phyloP scores from a whole-genome alignment of 1,284 basidiomycete species.

The Anthracocystis panici-leucophaei region DNA sequence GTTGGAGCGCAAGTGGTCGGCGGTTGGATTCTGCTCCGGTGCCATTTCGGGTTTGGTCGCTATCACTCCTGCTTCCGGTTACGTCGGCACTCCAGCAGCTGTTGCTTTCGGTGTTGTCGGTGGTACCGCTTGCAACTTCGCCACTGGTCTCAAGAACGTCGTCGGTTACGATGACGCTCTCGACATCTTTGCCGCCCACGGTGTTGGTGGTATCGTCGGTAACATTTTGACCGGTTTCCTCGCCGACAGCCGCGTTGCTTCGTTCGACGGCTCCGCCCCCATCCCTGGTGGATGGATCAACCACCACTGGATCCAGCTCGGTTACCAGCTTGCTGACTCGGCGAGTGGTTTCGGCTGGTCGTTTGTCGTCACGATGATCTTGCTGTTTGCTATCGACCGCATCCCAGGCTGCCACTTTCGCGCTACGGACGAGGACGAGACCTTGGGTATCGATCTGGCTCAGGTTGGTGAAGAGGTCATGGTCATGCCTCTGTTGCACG shows the following conservation, averaged over 20 bases:
- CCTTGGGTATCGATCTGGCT: slow-evolving; percentile 90
- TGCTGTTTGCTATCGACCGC: slow-evolving; percentile 91
- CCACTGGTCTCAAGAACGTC: slow-evolving; percentile 86
- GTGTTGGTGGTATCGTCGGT: slow-evolving; percentile 87
- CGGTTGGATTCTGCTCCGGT: slow-evolving; percentile 94
- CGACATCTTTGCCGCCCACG: slow-evolving; percentile 87
- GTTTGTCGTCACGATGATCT: slow-evolving; percentile 73
- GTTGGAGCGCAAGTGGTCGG: slow-evolving; percentile 71
- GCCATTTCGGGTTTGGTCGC: slow-evolving; percentile 89
- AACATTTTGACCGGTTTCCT: slow-evolving; percentile 88
- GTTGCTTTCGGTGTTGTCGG: slow-evolving; percentile 77
- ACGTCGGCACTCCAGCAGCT: slow-evolving; percentile 64
- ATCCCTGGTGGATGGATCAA: slow-evolving; percentile 88
- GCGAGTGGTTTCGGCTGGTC: slow-evolving; percentile 63
- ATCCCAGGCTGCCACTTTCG: slow-evolving; percentile 87
- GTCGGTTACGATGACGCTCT: slow-evolving; percentile 71
- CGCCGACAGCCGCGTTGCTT: slow-evolving; percentile 85
- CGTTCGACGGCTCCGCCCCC: slow-evolving; percentile 75
- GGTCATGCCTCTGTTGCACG: slow-evolving; percentile 28
- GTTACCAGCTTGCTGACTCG: slow-evolving; percentile 87
- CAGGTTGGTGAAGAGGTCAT: slow-evolving; percentile 82
- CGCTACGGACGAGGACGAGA: slow-evolving; percentile 83
- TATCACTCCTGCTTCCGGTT: slow-evolving; percentile 75
- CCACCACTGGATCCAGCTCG: slow-evolving; percentile 79
- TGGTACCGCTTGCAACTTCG: slow-evolving; percentile 89